These are phyloP conservation scores for Calonectria hawksworthii DNA, from an alignment of 2,329 filamentous ascomycete genomes.

Conservation along the genomic window DNA sequence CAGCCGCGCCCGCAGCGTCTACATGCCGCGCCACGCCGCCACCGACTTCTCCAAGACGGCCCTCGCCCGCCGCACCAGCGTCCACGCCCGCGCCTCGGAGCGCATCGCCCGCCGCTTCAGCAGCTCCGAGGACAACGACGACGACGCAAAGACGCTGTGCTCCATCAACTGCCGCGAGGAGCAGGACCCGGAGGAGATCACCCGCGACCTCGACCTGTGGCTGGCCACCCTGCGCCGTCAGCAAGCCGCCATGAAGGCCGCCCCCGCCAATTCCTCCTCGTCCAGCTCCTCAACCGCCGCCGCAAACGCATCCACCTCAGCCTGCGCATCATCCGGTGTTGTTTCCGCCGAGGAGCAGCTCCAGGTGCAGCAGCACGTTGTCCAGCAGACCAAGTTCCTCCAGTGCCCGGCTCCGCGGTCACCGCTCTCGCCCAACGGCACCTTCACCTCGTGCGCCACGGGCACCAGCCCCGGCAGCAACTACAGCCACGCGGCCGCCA, in stretches of 20 bases:
- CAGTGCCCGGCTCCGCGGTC: not conserved
- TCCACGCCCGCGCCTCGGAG: conserved; percentile 33
- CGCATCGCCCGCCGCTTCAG: conserved; percentile 18
- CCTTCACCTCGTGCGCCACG: not conserved
- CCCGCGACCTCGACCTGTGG: conserved; percentile 31
- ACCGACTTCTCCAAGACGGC: conserved; percentile 47
- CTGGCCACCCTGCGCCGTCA: conserved; percentile 31
- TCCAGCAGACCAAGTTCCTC: not conserved
- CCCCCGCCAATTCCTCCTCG: conserved; percentile 2
- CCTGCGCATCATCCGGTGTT: not conserved
- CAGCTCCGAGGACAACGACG: conserved; percentile 18
- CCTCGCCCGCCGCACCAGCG: conserved; percentile 34
- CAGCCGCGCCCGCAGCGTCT: conserved; percentile 32
- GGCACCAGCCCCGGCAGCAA: conserved; percentile 4
- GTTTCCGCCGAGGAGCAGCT: not conserved
- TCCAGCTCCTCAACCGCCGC: not conserved
- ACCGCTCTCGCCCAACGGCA: not conserved
- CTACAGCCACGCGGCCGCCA: not conserved
- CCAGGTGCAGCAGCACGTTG: not conserved
- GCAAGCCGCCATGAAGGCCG: conserved; percentile 32
- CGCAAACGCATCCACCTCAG: not conserved
- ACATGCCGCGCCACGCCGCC: conserved; percentile 49
- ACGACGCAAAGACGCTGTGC: conserved; percentile 35
- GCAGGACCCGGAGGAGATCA: conserved; percentile 10
- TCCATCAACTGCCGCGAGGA: conserved; percentile 33